Evolutionary conservation across 2,329 filamentous ascomycete genomes (phyloP).

Genomic region (Penicillium sp.): DNA sequence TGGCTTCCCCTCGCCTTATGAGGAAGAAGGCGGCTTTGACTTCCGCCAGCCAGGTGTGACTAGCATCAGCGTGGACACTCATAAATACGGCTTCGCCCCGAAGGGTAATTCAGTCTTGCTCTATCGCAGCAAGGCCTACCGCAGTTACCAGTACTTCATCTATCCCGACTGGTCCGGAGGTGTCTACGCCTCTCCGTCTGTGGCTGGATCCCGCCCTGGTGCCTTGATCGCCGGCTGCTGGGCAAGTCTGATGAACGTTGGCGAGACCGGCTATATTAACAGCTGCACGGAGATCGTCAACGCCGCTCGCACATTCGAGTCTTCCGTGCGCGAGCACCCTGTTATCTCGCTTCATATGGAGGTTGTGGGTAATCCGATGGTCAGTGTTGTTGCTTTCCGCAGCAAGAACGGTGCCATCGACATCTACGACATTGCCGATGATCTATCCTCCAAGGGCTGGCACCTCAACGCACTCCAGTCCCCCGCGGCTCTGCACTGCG

Average conservation of each 20-base stretch:
- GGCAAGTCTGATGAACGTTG: constrained; percentile 86
- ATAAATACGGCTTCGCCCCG: constrained; percentile 98
- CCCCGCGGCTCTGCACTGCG: constrained; percentile 90
- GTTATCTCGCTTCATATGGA: constrained; percentile 73
- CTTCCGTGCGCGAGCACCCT: constrained; percentile 72
- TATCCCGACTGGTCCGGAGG: constrained; percentile 93
- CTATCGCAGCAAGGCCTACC: constrained; percentile 78
- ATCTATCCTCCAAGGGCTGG: constrained; percentile 83
- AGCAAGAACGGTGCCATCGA: constrained; percentile 73
- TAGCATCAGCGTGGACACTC: constrained; percentile 93
- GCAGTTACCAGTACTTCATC: constrained; percentile 95
- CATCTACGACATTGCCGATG: constrained; percentile 93
- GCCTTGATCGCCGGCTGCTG: constrained; percentile 96
- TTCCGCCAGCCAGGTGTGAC: constrained; percentile 94
- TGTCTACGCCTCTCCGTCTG: constrained; percentile 90
- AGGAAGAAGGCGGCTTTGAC: constrained; percentile 81
- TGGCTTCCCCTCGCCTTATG: constrained; percentile 68
- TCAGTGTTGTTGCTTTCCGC: constrained; percentile 87
- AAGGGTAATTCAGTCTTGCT: constrained; percentile 95
- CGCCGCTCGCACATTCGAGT: constrained; percentile 78
- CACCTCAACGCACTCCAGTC: constrained; percentile 93
- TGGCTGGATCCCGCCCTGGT: constrained; percentile 89
- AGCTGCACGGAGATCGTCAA: constrained; percentile 88
- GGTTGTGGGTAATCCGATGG: constrained; percentile 81
- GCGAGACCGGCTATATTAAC: constrained; percentile 84